Evolutionary conservation across 208 protist genomes (phyloP).

Genomic region (Tritrichomonas foetus): DNA sequence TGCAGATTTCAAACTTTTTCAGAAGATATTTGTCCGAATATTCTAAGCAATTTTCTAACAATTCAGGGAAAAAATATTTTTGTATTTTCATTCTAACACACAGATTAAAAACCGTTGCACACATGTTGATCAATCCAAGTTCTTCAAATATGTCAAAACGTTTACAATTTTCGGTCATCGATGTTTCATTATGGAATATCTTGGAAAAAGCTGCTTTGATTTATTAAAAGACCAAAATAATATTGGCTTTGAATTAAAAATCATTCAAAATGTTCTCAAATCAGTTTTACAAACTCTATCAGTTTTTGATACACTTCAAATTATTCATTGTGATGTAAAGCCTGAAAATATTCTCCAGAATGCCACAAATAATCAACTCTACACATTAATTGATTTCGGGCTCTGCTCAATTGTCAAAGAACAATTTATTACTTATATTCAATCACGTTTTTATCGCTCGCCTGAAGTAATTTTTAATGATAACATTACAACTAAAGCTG

Average conservation of each 20-base stretch:
- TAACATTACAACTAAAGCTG: neutral
- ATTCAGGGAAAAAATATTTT: no score
- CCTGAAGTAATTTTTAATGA: slow-evolving; percentile 71
- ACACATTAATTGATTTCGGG: slow-evolving; percentile 97
- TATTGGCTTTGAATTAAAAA: neutral
- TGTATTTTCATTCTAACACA: slow-evolving; percentile 40
- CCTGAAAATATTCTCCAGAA: neutral
- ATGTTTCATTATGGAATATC: neutral
- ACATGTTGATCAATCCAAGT: neutral
- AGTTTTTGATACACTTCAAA: no score
- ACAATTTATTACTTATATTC: slow-evolving; percentile 80
- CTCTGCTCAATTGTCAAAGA: slow-evolving; percentile 75
- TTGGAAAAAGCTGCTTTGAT: neutral
- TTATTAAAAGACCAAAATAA: neutral
- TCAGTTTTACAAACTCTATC: neutral
- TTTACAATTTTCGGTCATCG: neutral
- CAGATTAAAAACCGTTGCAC: neutral
- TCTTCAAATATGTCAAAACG: no score
- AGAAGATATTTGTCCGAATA: neutral
- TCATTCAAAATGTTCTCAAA: neutral
- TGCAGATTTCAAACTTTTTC: no score
- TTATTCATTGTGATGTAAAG: slow-evolving; percentile 6
- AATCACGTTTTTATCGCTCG: slow-evolving; percentile 78
- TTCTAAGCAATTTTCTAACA: neutral
- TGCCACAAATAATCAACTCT: slow-evolving; percentile 45